Evolutionary conservation across 352 stramenopile species (phyloP), one percentile per base, ranked within the genome.

Genomic region (Phytophthora capsici): DNA sequence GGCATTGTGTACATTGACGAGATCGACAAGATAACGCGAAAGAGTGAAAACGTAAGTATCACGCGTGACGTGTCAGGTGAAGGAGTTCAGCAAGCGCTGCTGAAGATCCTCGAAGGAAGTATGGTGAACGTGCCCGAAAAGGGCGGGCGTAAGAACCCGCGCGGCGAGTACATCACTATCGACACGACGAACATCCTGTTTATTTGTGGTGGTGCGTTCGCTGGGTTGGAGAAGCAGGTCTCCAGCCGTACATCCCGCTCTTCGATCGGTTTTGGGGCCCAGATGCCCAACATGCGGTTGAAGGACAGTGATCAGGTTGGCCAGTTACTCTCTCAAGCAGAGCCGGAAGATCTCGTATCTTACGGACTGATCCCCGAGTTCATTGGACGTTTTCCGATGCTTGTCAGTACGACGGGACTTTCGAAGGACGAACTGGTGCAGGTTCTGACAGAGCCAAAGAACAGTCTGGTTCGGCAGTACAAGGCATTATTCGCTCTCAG

Each of bases 181-280:
- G 96, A 99, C 77, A 99, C 97, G 51, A 98, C 93, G 23, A 98
- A 99, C 70, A 99, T 99, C 57, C 76, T 99, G 38, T 99, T 99
- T 76, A 99, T 99, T 68, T 98, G 95, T 73, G 97, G 97, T 34
- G 97, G 97, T 8, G 97, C 97, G 19, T 99, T 99, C 69, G 90
- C 94, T 3, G 97, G 96, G 3, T 77, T 99, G 23, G 97, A 99
- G 76, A 80, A 96, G 34, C 92, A 99, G 47, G 91, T 99, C 2
- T 95, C 95, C 26, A 77, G 89, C n/a, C 84, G 97, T 45, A 98
- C 97, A 52, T 88, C 96, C 40, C 87, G 84, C 16, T 87, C 95
- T 32, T 98, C 91, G n/a, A 99, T 99, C 69, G 97, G 97, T 30
- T 99, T 99, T 83, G 94, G 93, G 22, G 96, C 96, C 22, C 90